Conservation (phyloP, 192 early-diverging fungal species). For the Glomus cerebriforme region DNA sequence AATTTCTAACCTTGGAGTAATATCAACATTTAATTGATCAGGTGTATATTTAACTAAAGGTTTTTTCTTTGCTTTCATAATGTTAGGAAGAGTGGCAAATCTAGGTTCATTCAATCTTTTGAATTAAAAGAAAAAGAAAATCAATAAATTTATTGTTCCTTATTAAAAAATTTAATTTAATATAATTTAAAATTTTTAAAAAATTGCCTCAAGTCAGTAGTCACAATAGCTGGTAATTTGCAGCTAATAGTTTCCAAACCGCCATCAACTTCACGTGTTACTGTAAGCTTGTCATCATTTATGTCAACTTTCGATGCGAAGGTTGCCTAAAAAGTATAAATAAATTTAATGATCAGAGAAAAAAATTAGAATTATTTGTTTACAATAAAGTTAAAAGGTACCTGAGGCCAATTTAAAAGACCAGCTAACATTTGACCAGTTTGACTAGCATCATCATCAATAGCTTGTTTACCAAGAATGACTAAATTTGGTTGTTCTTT, state of each 20-base stretch:
- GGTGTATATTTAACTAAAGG: conserved; percentile 78
- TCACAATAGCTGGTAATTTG: conserved; percentile 89
- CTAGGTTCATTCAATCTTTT: conserved; percentile 89
- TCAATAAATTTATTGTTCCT: background rate
- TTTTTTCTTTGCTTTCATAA: conserved; percentile 99
- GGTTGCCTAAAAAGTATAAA: conserved; percentile 68
- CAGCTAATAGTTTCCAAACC: conserved; percentile 89
- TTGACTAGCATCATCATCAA: conserved; percentile 97
- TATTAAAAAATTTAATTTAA: conserved; percentile 19
- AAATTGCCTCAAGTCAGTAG: conserved; percentile 85
- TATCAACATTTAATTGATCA: conserved; percentile 81
- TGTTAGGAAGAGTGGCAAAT: conserved; percentile 93
- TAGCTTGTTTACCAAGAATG: conserved; percentile 98
- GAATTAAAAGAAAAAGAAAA: background rate
- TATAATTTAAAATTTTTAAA: background rate
- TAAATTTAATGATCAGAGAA: background rate
- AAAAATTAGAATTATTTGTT: too few relatives aligned
- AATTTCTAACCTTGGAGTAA: conserved; percentile 80
- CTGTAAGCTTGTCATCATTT: conserved; percentile 65
- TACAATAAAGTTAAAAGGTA: too few relatives aligned
- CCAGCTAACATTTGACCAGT: conserved; percentile 99
- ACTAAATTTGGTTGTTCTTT: conserved; percentile 94
- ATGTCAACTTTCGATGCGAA: conserved; percentile 97
- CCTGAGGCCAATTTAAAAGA: conserved; percentile 89
- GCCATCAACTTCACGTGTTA: conserved; percentile 96